Evolutionary conservation across 1,284 basidiomycete genomes (phyloP), one percentile per base, ranked within the genome.

Genomic region (Mycena sp.): DNA sequence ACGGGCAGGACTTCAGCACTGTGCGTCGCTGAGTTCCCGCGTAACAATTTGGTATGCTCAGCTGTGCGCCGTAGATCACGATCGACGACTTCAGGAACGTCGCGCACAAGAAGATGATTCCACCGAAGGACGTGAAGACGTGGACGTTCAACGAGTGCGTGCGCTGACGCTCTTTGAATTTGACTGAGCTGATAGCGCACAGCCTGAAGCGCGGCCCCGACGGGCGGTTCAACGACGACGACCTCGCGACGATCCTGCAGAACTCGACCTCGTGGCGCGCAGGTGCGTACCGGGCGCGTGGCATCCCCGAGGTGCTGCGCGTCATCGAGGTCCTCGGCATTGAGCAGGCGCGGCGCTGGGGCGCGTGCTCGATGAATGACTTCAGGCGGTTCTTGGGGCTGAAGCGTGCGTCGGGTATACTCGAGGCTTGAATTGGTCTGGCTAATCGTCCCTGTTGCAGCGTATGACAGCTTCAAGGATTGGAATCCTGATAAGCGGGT

Each of bases 401-500:
- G 56, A 83, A 81, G 71, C 78, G 78, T 79, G 61, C 53, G 78
- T 70, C n/a, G n/a, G n/a, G n/a, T n/a, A n/a, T n/a, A n/a, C n/a
- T n/a, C n/a, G n/a, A n/a, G n/a, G n/a, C n/a, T n/a, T n/a, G n/a
- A n/a, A n/a, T n/a, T n/a, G n/a, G n/a, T n/a, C n/a, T 17, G 40
- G 32, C 37, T 61, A 48, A 46, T 51, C n/a, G n/a, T 50, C 16
- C 9, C 44, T 17, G 37, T n/a, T n/a, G 29, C 49, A 88, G 87
- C 85, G 6, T 91, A 90, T 69, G 71, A 70, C 23, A 81, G 69
- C 35, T 94, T 95, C 77, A 72, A 83, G 70, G 91, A 95, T 66
- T 96, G 94, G 94, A 95, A 94, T 72, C 79, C 85, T 0, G 83
- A 93, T 67, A 76, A 82, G 10, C 78, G 82, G 49, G 87, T 95